Percentiles rank a stretch among this genome's conserved stretches.
phyloP scores from a whole-genome alignment of 2,329 filamentous ascomycete genomes.

The Neonectria ditissima region DNA sequence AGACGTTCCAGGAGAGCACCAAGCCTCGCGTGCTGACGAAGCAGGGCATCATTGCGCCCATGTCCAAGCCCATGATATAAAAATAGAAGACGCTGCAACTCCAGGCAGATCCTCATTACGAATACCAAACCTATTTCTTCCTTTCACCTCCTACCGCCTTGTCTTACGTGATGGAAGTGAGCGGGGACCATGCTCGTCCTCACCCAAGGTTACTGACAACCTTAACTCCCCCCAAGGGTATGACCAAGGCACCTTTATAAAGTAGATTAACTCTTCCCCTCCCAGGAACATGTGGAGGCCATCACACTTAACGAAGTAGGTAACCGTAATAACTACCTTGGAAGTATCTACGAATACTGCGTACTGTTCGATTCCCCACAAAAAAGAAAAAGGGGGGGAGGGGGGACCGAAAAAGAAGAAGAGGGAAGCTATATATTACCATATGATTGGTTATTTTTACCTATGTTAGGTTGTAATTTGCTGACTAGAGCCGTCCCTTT shows the following conservation, averaged over 20 bases:
- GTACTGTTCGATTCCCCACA: neutral
- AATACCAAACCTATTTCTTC: conserved; percentile 25
- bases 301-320: neutral
- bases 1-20: conserved; percentile 88
- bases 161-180: neutral
- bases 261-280: neutral
- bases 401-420: neutral
- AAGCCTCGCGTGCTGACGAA: conserved; percentile 92
- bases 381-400: neutral
- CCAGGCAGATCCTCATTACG: conserved; percentile 2
- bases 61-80: conserved; percentile 77
- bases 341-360: neutral
- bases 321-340: neutral
- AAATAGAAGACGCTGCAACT: conserved; percentile 17
- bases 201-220: neutral
- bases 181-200: neutral
- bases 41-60: conserved; percentile 88
- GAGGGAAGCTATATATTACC: neutral
- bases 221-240: neutral
- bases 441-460: conserved; percentile 9
- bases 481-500: too few relatives aligned
- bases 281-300: neutral
- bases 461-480: neutral
- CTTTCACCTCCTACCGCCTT: neutral
- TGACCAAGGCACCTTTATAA: neutral